A percentile compares a stretch with the other conserved stretches of the same genome.
phyloP scores from a whole-genome alignment of 129 eudicot species.

The Chrysanthemum lavandulifolium region DNA sequence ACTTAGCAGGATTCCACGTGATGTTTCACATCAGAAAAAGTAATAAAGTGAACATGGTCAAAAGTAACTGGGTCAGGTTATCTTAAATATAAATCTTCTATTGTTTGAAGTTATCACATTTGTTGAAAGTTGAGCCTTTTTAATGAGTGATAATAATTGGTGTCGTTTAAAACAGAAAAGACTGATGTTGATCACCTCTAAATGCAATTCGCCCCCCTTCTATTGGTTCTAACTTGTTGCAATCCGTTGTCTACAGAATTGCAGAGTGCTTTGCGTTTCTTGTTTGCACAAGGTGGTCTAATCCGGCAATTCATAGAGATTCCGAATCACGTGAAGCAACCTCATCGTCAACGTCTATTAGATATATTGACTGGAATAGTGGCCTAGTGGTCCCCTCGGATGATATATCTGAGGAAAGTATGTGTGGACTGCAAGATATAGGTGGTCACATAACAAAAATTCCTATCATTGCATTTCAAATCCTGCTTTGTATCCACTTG shows the following conservation, averaged over 20 bases:
- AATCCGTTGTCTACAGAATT: constrained; percentile 48
- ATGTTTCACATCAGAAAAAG: background rate
- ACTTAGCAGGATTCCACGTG: background rate
- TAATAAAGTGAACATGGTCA: background rate
- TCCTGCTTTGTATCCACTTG: constrained; percentile 72
- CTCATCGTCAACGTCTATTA: constrained; percentile 34
- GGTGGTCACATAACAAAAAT: constrained; percentile 87
- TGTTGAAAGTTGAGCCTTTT: constrained; percentile 4
- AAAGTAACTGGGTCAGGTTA: constrained; percentile 1
- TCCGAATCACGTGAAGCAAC: constrained; percentile 35
- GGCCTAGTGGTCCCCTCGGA: constrained; percentile 41
- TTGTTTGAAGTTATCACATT: no score
- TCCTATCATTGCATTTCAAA: constrained; percentile 64
- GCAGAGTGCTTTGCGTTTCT: constrained; percentile 95
- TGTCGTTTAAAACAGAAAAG: background rate
- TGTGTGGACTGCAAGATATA: constrained; percentile 64
- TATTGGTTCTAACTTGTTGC: constrained; percentile 10
- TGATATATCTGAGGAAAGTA: constrained; percentile 43
- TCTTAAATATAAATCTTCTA: background rate
- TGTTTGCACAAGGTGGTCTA: constrained; percentile 87
- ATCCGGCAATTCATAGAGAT: constrained; percentile 73
- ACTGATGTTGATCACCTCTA: background rate
- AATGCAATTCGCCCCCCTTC: constrained; percentile 2
- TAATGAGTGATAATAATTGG: background rate
- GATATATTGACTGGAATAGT: constrained; percentile 53